Percentiles rank a stretch among this genome's conserved stretches.
phyloP scores from a whole-genome alignment of 306 rosid species.

The Acacia crassicarpa region DNA sequence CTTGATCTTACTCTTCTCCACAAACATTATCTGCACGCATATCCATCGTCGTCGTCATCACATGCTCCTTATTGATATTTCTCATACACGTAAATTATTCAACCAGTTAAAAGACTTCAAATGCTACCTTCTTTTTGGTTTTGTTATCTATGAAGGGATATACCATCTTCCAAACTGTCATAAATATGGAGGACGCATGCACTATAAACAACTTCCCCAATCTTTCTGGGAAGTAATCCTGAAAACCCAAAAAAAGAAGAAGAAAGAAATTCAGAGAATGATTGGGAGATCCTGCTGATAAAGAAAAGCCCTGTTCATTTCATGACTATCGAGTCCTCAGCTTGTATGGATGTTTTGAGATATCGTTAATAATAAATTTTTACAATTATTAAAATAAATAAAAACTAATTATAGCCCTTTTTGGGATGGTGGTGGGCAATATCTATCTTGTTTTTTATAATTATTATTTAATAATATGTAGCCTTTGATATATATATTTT shows the following conservation, averaged over 20 bases:
- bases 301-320: neutral
- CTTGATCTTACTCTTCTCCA: conserved; percentile 56
- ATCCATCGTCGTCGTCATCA: neutral
- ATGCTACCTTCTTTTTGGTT: conserved; percentile 62
- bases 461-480: neutral
- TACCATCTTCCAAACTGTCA: conserved; percentile 61
- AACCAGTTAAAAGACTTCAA: neutral
- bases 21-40: conserved; percentile 63
- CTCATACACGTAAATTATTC: neutral
- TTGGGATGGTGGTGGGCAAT: neutral
- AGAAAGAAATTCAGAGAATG: neutral
- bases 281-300: neutral
- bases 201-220: conserved; percentile 55
- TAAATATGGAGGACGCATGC: conserved; percentile 58
- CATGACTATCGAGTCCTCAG: neutral
- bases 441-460: neutral
- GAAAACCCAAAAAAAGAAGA: neutral
- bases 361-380: too few species aligned
- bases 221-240: conserved; percentile 68
- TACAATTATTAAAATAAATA: neutral
- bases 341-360: neutral
- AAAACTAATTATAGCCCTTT: neutral
- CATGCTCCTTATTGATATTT: neutral
- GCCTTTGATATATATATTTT: neutral
- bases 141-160: conserved; percentile 60